phyloP scores from a whole-genome alignment of 305 asterid species.

The Caryopteris hybrid region DNA sequence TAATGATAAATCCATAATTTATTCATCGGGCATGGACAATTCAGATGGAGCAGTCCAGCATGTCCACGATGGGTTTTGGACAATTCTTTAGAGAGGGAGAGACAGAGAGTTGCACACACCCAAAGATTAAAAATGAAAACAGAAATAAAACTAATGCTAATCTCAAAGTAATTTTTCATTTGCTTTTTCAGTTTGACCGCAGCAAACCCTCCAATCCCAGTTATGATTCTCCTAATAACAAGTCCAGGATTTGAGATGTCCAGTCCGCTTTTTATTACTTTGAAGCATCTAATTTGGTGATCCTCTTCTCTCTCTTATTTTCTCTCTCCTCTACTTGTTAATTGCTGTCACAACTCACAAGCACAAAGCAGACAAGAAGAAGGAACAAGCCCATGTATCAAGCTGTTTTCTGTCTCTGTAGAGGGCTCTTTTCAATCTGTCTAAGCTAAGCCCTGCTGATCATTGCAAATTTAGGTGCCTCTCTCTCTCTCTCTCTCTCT shows the following conservation, averaged over 20 bases:
- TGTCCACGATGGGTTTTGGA: too few species aligned
- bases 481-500: background rate
- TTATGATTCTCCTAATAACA: slow-evolving; percentile 27
- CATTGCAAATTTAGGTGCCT: slow-evolving; percentile 36
- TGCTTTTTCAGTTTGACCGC: slow-evolving; percentile 37
- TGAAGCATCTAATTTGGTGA: slow-evolving; percentile 12
- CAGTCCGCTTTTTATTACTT: slow-evolving; percentile 14
- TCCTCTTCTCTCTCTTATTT: background rate
- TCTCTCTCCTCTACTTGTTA: slow-evolving; percentile 37
- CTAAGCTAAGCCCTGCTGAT: slow-evolving; percentile 14
- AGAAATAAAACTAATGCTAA: too few species aligned
- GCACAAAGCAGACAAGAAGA: slow-evolving; percentile 26
- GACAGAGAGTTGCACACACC: too few species aligned
- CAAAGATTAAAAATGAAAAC: too few species aligned
- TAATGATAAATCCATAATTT: too few species aligned
- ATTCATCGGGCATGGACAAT: too few species aligned
- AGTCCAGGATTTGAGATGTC: slow-evolving; percentile 18
- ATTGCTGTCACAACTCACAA: slow-evolving; percentile 28
- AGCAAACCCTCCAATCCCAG: slow-evolving; percentile 17
- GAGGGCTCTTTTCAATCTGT: slow-evolving; percentile 12
- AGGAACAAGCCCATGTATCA: slow-evolving; percentile 27
- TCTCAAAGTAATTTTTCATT: background rate
- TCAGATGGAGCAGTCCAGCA: too few species aligned
- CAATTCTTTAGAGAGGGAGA: too few species aligned
- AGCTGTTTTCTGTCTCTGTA: slow-evolving; percentile 11